A percentile compares a stretch with the other conserved stretches of the same genome.
These are phyloP conservation scores for Zangia roseola DNA, from an alignment of 768 basidiomycete genomes.

Conservation along the genomic window DNA sequence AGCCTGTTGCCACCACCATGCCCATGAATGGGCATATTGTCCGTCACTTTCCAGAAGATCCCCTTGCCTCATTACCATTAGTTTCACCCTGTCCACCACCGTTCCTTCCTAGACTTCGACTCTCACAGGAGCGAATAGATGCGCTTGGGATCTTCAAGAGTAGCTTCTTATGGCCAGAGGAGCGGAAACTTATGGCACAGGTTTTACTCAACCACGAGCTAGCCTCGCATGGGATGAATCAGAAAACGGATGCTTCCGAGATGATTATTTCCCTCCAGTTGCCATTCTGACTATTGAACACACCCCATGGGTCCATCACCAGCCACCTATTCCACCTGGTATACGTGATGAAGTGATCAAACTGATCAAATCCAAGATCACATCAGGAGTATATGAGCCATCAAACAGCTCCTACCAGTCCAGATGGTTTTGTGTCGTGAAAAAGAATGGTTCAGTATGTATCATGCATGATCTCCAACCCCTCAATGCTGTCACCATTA, in stretches of 20 bases:
- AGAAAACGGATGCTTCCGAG: slow-evolving; percentile 34
- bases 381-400: slow-evolving; percentile 39
- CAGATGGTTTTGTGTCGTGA: slow-evolving; percentile 39
- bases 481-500: slow-evolving; percentile 15
- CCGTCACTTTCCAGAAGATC: slow-evolving; percentile 34
- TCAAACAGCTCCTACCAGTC: slow-evolving; percentile 39
- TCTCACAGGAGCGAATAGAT: not conserved
- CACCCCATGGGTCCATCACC: slow-evolving; percentile 30
- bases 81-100: not conserved
- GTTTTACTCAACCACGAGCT: slow-evolving; percentile 31
- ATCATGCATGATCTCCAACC: slow-evolving; percentile 28
- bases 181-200: slow-evolving; percentile 6
- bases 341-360: slow-evolving; percentile 23
- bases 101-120: not conserved
- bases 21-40: slow-evolving; percentile 34
- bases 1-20: slow-evolving; percentile 29
- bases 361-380: slow-evolving; percentile 37
- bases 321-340: slow-evolving; percentile 32
- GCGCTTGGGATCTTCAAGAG: not conserved
- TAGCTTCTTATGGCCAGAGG: slow-evolving; percentile 2
- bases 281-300: slow-evolving; percentile 36
- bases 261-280: slow-evolving; percentile 35
- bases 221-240: slow-evolving; percentile 40
- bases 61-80: slow-evolving; percentile 25
- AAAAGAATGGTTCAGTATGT: slow-evolving; percentile 24